A percentile compares a stretch with the other conserved stretches of the same genome.
phyloP scores from a whole-genome alignment of 208 protist genomes.

The Acanthamoeba lenticulata region DNA sequence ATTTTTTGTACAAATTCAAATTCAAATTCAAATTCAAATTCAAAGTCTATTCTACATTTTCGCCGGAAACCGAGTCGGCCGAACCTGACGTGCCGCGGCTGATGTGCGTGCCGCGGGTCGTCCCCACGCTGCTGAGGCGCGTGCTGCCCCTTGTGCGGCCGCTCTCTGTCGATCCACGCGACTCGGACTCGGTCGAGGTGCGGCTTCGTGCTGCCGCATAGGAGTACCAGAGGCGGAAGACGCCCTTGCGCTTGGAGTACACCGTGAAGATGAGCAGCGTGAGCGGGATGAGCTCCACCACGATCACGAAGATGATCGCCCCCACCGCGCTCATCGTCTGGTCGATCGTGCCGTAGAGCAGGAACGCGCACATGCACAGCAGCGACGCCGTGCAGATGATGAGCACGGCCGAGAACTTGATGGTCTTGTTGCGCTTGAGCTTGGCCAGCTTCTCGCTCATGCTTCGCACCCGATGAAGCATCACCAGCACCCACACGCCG shows the following conservation, averaged over 20 bases:
- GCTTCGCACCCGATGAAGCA: neutral
- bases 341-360: conserved; percentile 43
- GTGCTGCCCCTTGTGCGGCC: too few relatives aligned
- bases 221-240: conserved; percentile 16
- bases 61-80: too few relatives aligned
- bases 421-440: neutral
- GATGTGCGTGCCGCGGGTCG: too few relatives aligned
- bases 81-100: too few relatives aligned
- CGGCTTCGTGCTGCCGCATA: too few relatives aligned
- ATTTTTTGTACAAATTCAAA: too few relatives aligned
- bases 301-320: conserved; percentile 12
- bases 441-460: neutral
- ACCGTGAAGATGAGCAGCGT: conserved; percentile 12
- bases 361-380: conserved; percentile 22
- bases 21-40: too few relatives aligned
- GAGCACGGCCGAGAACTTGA: neutral
- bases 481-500: neutral
- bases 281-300: neutral
- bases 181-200: too few relatives aligned
- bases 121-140: too few relatives aligned
- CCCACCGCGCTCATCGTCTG: conserved; percentile 4
- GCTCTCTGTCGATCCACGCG: too few relatives aligned
- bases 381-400: neutral
- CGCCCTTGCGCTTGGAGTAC: neutral
- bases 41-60: too few relatives aligned